phyloP scores from a whole-genome alignment of 2,329 filamentous ascomycete genomes.

The Epichloe coenophiala region DNA sequence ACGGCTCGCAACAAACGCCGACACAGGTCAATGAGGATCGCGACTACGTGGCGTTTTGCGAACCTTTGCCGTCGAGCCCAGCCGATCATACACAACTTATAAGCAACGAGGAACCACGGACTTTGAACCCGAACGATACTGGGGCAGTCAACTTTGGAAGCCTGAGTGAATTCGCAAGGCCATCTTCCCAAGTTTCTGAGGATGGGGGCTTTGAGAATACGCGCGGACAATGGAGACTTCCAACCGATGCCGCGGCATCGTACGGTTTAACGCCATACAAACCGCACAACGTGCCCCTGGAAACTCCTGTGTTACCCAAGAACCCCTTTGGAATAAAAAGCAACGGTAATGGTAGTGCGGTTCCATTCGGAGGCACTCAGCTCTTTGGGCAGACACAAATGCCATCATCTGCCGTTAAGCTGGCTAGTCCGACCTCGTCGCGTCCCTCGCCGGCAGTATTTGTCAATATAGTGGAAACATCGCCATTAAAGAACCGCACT shows the following conservation, averaged over 20 bases:
- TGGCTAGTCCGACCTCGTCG: conserved; percentile 41
- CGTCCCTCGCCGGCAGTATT: conserved; percentile 39
- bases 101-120: conserved; percentile 19
- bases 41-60: conserved; percentile 36
- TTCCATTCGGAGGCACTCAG: conserved; percentile 30
- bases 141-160: conserved; percentile 34
- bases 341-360: conserved; percentile 17
- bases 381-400: conserved; percentile 43
- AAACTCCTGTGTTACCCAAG: conserved; percentile 35
- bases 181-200: conserved; percentile 29
- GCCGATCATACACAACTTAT: conserved; percentile 14
- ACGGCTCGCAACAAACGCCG: conserved; percentile 36
- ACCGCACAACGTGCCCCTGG: conserved; percentile 18
- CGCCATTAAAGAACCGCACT: conserved; percentile 36
- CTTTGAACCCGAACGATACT: conserved; percentile 33
- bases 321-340: conserved; percentile 33
- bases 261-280: conserved; percentile 17
- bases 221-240: conserved; percentile 24
- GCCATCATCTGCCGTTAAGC: conserved; percentile 35
- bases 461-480: conserved; percentile 27
- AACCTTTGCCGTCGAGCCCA: conserved; percentile 16
- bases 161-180: conserved; percentile 20
- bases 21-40: conserved; percentile 44
- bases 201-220: conserved; percentile 26
- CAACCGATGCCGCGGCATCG: conserved; percentile 16